These are phyloP conservation scores for Ceriops zippeliana DNA, from an alignment of 345 rosid genomes.

Conservation along the genomic window DNA sequence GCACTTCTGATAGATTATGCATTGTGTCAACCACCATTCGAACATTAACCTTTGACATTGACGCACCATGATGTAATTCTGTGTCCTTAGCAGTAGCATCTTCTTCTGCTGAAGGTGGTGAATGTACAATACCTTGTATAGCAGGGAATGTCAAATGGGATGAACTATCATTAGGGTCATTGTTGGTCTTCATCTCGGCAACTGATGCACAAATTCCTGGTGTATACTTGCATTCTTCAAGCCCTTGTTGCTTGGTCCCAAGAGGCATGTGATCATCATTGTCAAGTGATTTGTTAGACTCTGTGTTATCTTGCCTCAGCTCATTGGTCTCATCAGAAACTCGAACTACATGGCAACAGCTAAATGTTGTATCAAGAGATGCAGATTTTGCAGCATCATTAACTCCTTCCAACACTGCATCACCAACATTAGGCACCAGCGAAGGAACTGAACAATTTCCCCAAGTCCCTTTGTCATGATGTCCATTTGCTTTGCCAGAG, in stretches of 20 bases:
- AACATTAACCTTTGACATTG: constrained; percentile 31
- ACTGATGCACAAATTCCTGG: constrained; percentile 15
- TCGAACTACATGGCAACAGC: constrained; percentile 18
- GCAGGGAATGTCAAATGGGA: constrained; percentile 41
- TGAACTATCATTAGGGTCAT: constrained; percentile 29
- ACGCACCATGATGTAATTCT: constrained; percentile 19
- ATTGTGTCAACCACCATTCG: constrained; percentile 44
- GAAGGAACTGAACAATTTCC: constrained; percentile 21
- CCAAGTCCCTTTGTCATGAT: constrained; percentile 13
- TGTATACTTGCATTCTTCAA: constrained; percentile 22
- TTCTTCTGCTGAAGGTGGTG: constrained; percentile 43
- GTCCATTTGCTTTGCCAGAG: constrained; percentile 25
- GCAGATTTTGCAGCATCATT: constrained; percentile 23
- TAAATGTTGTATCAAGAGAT: constrained; percentile 14
- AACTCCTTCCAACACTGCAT: constrained; percentile 17
- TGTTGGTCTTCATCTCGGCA: constrained; percentile 27
- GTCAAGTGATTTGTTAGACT: constrained; percentile 24
- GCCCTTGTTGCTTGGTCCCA: constrained; percentile 23
- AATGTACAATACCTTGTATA: constrained; percentile 24
- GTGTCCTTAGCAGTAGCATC: constrained; percentile 23
- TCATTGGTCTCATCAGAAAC: constrained; percentile 23
- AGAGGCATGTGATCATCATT: constrained; percentile 23
- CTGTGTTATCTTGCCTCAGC: constrained; percentile 16
- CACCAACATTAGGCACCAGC: constrained; percentile 15
- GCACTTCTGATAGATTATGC: constrained; percentile 70